phyloP scores from a whole-genome alignment of 352 stramenopile genomes.

The Saprolegnia diclina region DNA sequence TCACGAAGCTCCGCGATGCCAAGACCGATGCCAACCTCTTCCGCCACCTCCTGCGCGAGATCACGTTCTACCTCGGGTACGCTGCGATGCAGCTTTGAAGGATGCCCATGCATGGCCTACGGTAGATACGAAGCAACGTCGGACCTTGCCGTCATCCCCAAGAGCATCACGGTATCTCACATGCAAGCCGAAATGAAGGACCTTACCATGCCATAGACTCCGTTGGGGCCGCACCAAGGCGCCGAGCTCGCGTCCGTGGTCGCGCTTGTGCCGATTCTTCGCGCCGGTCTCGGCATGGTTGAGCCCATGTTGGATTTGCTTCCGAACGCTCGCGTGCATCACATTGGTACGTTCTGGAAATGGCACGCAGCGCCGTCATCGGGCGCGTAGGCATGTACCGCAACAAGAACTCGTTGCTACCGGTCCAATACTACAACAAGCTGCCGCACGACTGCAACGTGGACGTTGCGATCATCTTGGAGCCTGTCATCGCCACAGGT shows the following conservation, averaged over 20 bases:
- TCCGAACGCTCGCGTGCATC: conserved; percentile 92
- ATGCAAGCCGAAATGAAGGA: background rate
- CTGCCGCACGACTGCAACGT: conserved; percentile 91
- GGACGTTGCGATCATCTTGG: conserved; percentile 93
- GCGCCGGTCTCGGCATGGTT: conserved; percentile 88
- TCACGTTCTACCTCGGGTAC: conserved; percentile 97
- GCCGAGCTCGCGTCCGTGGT: conserved; percentile 88
- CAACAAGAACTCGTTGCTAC: conserved; percentile 86
- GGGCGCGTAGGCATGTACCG: conserved; percentile 70
- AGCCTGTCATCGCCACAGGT: conserved; percentile 95
- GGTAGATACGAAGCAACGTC: conserved; percentile 73
- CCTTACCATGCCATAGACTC: conserved; percentile 41
- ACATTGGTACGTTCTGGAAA: conserved; percentile 88
- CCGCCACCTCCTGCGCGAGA: conserved; percentile 92
- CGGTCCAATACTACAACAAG: conserved; percentile 99
- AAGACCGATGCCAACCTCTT: conserved; percentile 91
- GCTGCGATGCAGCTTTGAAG: conserved; percentile 29
- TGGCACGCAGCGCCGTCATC: background rate
- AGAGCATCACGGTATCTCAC: conserved; percentile 58
- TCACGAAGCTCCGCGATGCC: conserved; percentile 94
- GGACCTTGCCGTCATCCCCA: conserved; percentile 57
- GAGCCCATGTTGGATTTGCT: conserved; percentile 96
- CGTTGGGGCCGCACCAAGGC: conserved; percentile 67
- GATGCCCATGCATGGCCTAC: background rate
- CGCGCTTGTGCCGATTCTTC: conserved; percentile 95